Percentiles rank a stretch among this genome's conserved stretches.
These are phyloP conservation scores for Endoconidiophora laricicola DNA, from an alignment of 2,329 filamentous ascomycete species.

Conservation along the genomic window DNA sequence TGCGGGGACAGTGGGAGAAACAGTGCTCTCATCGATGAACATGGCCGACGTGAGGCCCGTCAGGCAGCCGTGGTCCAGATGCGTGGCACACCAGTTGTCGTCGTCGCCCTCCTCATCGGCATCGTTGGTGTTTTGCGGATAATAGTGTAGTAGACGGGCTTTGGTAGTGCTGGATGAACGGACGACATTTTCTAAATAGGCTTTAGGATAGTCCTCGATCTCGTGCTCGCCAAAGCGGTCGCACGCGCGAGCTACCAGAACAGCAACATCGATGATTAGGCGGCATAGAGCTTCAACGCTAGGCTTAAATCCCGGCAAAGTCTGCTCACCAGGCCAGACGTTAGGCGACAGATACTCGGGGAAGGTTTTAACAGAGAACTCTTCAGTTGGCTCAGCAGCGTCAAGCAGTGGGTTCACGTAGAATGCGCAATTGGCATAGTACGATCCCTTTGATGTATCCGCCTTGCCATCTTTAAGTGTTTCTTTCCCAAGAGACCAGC, in stretches of 20 bases:
- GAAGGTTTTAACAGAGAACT: conserved; percentile 46
- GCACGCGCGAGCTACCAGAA: conserved; percentile 77
- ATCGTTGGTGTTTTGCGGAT: conserved; percentile 38
- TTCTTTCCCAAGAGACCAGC: conserved; percentile 72
- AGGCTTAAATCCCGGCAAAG: conserved; percentile 58
- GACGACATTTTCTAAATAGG: conserved; percentile 78
- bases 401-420: conserved; percentile 48
- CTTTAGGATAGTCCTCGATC: conserved; percentile 56
- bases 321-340: conserved; percentile 58
- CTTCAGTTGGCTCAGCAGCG: conserved; percentile 41
- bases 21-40: conserved; percentile 66
- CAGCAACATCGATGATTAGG: conserved; percentile 78
- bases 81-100: conserved; percentile 89
- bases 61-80: conserved; percentile 82
- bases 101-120: conserved; percentile 31
- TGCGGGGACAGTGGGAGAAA: conserved; percentile 22
- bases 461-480: conserved; percentile 61
- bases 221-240: conserved; percentile 70
- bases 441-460: conserved; percentile 68
- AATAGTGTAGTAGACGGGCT: conserved; percentile 84
- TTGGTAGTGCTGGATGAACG: conserved; percentile 76
- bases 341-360: conserved; percentile 83
- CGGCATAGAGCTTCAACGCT: conserved; percentile 61
- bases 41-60: conserved; percentile 90
- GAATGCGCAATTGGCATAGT: conserved; percentile 71